These are phyloP conservation scores for Fraxinus pennsylvanica DNA, from an alignment of 257 asterid genomes.

Conservation along the genomic window DNA sequence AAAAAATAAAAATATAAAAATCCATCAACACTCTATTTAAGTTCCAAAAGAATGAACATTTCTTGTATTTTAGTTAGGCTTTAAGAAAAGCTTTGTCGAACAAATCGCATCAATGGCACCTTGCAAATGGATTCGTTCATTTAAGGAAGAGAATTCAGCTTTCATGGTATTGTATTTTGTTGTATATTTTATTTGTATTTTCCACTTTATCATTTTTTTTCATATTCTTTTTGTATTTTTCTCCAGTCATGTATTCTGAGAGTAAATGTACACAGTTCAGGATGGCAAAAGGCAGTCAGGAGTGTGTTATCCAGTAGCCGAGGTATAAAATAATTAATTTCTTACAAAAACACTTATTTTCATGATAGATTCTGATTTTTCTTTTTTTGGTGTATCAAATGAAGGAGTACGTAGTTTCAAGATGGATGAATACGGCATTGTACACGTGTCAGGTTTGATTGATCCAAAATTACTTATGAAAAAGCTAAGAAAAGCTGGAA, in stretches of 20 bases:
- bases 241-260: slow-evolving; percentile 23
- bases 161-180: not conserved
- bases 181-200: not conserved
- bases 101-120: not conserved
- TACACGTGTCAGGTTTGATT: slow-evolving; percentile 30
- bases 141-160: not conserved
- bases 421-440: slow-evolving; percentile 36
- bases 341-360: not conserved
- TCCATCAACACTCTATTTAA: not conserved
- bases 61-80: not conserved
- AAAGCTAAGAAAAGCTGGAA: slow-evolving; percentile 26
- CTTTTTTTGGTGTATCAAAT: not conserved
- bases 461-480: slow-evolving; percentile 32
- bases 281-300: slow-evolving; percentile 21
- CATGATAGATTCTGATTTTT: not conserved
- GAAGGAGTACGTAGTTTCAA: slow-evolving; percentile 24
- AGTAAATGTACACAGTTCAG: slow-evolving; percentile 3
- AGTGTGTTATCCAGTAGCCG: slow-evolving; percentile 13
- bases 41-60: not conserved
- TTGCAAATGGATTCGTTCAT: not conserved
- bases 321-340: slow-evolving; percentile 12
- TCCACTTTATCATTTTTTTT: not conserved
- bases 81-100: not conserved
- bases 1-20: not conserved
- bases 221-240: not conserved